These are phyloP conservation scores for Begonia fuchsioides DNA, from an alignment of 306 rosid species.

Conservation along the genomic window DNA sequence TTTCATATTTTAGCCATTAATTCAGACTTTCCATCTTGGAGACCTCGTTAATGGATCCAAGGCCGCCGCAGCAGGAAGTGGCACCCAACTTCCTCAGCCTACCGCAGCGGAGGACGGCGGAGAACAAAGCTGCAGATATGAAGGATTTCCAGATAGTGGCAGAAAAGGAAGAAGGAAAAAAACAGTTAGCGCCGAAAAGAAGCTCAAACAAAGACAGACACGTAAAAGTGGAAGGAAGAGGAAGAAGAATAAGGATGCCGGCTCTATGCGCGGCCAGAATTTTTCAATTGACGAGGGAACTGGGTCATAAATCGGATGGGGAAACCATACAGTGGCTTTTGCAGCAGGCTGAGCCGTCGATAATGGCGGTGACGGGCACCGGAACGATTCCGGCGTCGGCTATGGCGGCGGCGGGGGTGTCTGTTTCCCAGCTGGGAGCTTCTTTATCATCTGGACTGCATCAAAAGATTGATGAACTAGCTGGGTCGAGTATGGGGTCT, in stretches of 20 bases:
- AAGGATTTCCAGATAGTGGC: conserved; percentile 71
- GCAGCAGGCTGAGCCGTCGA: conserved; percentile 88
- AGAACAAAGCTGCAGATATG: conserved; percentile 48
- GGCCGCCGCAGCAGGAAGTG: conserved; percentile 45
- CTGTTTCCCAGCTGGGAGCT: conserved; percentile 46
- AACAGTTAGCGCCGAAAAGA: conserved; percentile 75
- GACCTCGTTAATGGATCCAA: conserved; percentile 74
- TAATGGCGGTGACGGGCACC: conserved; percentile 72
- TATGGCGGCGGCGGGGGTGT: conserved; percentile 50
- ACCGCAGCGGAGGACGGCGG: conserved; percentile 44
- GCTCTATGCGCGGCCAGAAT: conserved; percentile 90
- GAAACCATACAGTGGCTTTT: conserved; percentile 96
- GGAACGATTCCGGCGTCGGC: conserved; percentile 97
- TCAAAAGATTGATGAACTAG: conserved; percentile 49
- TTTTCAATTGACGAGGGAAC: conserved; percentile 81
- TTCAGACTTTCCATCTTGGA: background rate
- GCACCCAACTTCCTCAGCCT: conserved; percentile 43
- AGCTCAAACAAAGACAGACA: conserved; percentile 90
- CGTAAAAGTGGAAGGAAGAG: conserved; percentile 93
- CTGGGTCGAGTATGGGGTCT: conserved; percentile 5
- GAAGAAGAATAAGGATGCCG: conserved; percentile 94
- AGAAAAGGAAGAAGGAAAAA: conserved; percentile 46
- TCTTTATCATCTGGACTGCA: conserved; percentile 62
- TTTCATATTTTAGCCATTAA: conserved; percentile 1
- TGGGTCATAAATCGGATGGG: conserved; percentile 97